phyloP scores from a whole-genome alignment of 2,329 filamentous ascomycete species.

The Stagonosporopsis chrysanthemi region DNA sequence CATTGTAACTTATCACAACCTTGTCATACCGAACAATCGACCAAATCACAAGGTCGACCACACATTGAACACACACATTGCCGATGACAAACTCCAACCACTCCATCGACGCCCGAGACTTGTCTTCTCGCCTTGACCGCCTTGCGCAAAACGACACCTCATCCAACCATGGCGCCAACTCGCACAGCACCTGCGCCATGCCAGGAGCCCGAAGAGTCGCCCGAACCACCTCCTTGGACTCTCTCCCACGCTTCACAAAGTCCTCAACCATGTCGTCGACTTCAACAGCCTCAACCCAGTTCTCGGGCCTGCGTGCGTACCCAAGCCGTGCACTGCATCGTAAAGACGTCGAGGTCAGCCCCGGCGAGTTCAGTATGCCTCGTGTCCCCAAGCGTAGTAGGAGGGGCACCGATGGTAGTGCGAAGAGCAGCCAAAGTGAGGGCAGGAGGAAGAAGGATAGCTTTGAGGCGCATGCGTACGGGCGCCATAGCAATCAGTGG shows the following conservation, averaged over 20 bases:
- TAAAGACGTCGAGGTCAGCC: conserved; percentile 30
- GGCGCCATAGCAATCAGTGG: conserved; percentile 49
- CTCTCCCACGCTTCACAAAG: conserved; percentile 36
- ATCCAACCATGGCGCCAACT: conserved; percentile 11
- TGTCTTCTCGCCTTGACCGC: conserved; percentile 31
- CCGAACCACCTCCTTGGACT: conserved; percentile 42
- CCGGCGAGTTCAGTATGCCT: conserved; percentile 42
- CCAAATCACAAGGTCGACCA: neutral
- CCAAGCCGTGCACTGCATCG: conserved; percentile 24
- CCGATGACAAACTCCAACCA: conserved; percentile 43
- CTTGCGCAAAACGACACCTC: conserved; percentile 22
- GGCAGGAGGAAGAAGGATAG: conserved; percentile 23
- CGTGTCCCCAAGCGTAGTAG: conserved; percentile 26
- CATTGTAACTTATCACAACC: neutral
- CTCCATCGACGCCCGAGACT: conserved; percentile 37
- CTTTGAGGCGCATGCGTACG: conserved; percentile 45
- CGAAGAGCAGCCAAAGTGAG: conserved; percentile 19
- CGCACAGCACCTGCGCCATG: conserved; percentile 23
- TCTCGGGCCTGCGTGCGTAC: conserved; percentile 24
- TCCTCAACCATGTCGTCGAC: conserved; percentile 38
- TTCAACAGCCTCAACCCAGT: conserved; percentile 21
- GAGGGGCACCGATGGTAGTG: conserved; percentile 27
- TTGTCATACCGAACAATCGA: conserved; percentile 10
- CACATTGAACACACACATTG: conserved; percentile 14
- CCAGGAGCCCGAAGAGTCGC: conserved; percentile 27